Percentiles rank a stretch among this genome's conserved stretches.
These are phyloP conservation scores for Boletus holoroseus DNA, from an alignment of 1,284 basidiomycete species.

Conservation along the genomic window DNA sequence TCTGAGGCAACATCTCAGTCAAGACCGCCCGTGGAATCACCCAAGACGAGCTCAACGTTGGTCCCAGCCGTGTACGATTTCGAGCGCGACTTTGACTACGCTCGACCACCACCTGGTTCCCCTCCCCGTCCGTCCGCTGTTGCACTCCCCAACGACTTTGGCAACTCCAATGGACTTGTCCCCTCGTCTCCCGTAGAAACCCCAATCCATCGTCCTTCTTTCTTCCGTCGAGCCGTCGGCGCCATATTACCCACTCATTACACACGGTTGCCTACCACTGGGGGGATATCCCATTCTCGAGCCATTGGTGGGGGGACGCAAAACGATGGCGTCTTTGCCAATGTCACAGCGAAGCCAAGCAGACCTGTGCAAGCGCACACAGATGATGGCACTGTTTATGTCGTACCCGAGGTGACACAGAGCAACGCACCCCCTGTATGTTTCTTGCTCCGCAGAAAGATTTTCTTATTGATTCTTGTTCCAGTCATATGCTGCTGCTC, in stretches of 20 bases:
- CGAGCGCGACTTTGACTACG: slow-evolving; percentile 73
- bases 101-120: slow-evolving; percentile 72
- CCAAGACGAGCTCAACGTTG: slow-evolving; percentile 6
- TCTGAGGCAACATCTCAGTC: slow-evolving; percentile 35
- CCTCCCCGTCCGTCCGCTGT: slow-evolving; percentile 59
- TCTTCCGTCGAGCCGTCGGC: slow-evolving; percentile 60
- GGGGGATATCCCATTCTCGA: slow-evolving; percentile 24
- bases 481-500: slow-evolving; percentile 83
- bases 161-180: slow-evolving; percentile 76
- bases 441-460: slow-evolving; percentile 12
- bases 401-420: slow-evolving; percentile 77
- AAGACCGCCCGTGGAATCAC: slow-evolving; percentile 2
- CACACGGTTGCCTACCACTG: slow-evolving; percentile 48
- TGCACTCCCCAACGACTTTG: slow-evolving; percentile 64
- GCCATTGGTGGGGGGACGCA: slow-evolving; percentile 72
- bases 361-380: slow-evolving; percentile 41
- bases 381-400: slow-evolving; percentile 56
- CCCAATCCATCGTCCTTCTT: slow-evolving; percentile 41
- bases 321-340: slow-evolving; percentile 95
- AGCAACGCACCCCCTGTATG: slow-evolving; percentile 81
- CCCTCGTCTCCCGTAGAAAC: slow-evolving; percentile 48
- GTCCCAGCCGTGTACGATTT: slow-evolving; percentile 64
- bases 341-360: slow-evolving; percentile 86
- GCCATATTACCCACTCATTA: slow-evolving; percentile 74
- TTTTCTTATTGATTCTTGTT: not conserved